Evolutionary conservation across 352 stramenopile genomes (phyloP).

Genomic region (Phytophthora rubi): DNA sequence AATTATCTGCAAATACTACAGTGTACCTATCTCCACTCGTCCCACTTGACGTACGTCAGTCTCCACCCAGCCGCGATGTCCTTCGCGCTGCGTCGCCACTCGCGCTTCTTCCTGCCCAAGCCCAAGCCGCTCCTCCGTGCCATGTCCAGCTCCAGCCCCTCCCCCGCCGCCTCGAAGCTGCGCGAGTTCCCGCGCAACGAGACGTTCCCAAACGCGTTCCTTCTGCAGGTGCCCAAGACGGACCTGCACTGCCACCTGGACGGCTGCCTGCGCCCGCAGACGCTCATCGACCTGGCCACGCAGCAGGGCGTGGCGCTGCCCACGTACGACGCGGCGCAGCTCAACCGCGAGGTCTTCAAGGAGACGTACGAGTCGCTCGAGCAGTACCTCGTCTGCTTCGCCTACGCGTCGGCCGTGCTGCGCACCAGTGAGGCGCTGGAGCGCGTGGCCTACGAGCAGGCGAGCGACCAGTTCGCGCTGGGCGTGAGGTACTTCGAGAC

Average conservation of each 20-base stretch:
- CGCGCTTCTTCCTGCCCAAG: slow-evolving; percentile 16
- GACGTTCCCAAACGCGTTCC: slow-evolving; percentile 72
- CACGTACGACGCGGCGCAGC: slow-evolving; percentile 69
- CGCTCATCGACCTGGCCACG: slow-evolving; percentile 83
- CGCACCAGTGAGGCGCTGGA: slow-evolving; percentile 67
- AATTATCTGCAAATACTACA: too few relatives aligned
- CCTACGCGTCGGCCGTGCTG: slow-evolving; percentile 77
- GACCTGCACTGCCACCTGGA: slow-evolving; percentile 91
- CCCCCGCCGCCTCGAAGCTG: not conserved
- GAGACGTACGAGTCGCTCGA: slow-evolving; percentile 81
- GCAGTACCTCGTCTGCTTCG: slow-evolving; percentile 88
- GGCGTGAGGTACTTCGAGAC: slow-evolving; percentile 90
- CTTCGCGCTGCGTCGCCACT: slow-evolving; percentile 13
- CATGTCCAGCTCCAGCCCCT: slow-evolving; percentile 15
- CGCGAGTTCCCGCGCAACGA: slow-evolving; percentile 59
- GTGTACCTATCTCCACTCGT: not conserved
- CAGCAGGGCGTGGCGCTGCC: slow-evolving; percentile 74
- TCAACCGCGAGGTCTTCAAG: slow-evolving; percentile 78
- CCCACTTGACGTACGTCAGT: not conserved
- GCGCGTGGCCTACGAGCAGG: slow-evolving; percentile 87
- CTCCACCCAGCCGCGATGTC: not conserved
- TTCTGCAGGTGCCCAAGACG: slow-evolving; percentile 76
- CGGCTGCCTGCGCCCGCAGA: slow-evolving; percentile 79
- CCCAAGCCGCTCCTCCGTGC: slow-evolving; percentile 2
- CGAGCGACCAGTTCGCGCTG: slow-evolving; percentile 73